These are phyloP conservation scores for Porodaedalea pini DNA, from an alignment of 1,284 basidiomycete species.

Conservation along the genomic window DNA sequence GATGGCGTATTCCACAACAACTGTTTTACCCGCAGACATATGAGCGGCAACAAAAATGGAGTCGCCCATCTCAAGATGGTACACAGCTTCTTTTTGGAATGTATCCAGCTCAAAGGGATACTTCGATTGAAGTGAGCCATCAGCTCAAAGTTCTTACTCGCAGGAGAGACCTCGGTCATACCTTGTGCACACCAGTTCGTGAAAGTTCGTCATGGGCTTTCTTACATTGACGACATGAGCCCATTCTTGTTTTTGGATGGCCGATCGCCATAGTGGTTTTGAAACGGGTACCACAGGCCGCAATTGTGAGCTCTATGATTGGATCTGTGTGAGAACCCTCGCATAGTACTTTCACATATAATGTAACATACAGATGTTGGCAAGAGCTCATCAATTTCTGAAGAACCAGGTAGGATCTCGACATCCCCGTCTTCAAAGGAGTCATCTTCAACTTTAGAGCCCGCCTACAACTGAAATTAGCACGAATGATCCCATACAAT, in stretches of 20 bases:
- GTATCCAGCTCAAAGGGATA: constrained; percentile 86
- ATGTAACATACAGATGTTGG: constrained; percentile 65
- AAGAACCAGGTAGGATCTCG: constrained; percentile 30
- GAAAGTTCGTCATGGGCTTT: constrained; percentile 85
- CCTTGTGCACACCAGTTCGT: constrained; percentile 86
- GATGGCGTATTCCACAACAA: constrained; percentile 98
- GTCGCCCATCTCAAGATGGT: constrained; percentile 96
- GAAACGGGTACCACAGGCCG: constrained; percentile 43
- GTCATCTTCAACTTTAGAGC: not conserved
- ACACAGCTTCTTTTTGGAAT: constrained; percentile 98
- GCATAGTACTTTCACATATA: constrained; percentile 8
- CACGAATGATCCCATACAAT: not conserved
- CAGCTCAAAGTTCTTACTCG: not conserved
- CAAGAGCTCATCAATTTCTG: constrained; percentile 78
- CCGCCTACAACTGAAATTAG: not conserved
- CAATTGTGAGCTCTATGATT: constrained; percentile 50
- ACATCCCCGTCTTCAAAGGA: not conserved
- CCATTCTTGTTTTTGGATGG: constrained; percentile 87
- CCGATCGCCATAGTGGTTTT: constrained; percentile 38
- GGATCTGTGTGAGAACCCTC: no score
- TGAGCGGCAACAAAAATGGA: constrained; percentile 99
- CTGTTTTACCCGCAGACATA: constrained; percentile 99
- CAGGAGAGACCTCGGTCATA: not conserved
- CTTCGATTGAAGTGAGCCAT: constrained; percentile 39
- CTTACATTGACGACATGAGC: constrained; percentile 96